Percentiles rank a stretch among this genome's conserved stretches.
Conservation (phyloP, 148 eudicot genomes). For the Cornus controversa region DNA sequence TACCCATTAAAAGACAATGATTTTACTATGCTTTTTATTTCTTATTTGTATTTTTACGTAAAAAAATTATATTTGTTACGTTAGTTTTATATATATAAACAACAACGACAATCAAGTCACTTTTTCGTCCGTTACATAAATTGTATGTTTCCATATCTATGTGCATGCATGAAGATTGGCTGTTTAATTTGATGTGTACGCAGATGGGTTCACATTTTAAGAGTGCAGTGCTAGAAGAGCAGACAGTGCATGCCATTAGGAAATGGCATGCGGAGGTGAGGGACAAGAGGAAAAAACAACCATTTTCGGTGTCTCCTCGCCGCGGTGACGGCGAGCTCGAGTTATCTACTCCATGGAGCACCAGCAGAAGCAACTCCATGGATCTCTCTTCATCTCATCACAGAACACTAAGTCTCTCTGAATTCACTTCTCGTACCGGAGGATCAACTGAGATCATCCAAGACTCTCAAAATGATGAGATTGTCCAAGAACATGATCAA, state of each 20-base stretch:
- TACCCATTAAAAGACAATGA: too few relatives aligned
- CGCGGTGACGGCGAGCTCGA: too few relatives aligned
- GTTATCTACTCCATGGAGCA: background rate
- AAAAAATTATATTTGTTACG: too few relatives aligned
- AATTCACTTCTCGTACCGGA: background rate
- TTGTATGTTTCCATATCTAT: too few relatives aligned
- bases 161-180: too few relatives aligned
- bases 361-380: background rate
- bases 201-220: slow-evolving; percentile 45
- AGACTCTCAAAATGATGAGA: background rate
- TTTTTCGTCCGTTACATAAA: too few relatives aligned
- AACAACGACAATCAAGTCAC: too few relatives aligned
- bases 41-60: too few relatives aligned
- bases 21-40: too few relatives aligned
- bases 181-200: too few relatives aligned
- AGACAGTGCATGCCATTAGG: slow-evolving; percentile 31
- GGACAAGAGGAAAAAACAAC: slow-evolving; percentile 23
- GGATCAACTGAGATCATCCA: background rate
- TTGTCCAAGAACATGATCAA: background rate
- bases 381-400: slow-evolving; percentile 4
- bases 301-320: background rate
- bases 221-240: slow-evolving; percentile 31
- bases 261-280: slow-evolving; percentile 38
- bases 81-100: too few relatives aligned
- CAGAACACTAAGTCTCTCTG: background rate